These are phyloP conservation scores for Verticillium klebahnii DNA, from an alignment of 2,329 filamentous ascomycete genomes.

Conservation along the genomic window DNA sequence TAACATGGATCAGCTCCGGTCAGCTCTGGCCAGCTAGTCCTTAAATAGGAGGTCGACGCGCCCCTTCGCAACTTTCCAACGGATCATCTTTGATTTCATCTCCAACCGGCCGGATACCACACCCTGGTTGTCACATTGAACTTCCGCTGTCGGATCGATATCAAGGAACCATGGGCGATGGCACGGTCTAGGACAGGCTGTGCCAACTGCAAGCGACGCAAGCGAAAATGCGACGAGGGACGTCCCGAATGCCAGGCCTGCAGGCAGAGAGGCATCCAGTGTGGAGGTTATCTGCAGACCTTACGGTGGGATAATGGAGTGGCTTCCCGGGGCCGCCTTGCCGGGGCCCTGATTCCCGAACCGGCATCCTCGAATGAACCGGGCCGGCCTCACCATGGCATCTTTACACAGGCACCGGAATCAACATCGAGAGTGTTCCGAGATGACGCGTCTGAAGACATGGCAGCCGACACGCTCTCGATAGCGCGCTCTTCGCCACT, in stretches of 20 bases:
- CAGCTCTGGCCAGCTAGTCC: not conserved
- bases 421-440: not conserved
- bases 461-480: not conserved
- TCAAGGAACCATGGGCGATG: slow-evolving; percentile 3
- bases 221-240: slow-evolving; percentile 14
- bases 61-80: not conserved
- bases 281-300: slow-evolving; percentile 10
- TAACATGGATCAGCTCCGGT: not conserved
- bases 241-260: slow-evolving; percentile 12
- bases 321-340: slow-evolving; percentile 10
- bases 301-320: slow-evolving; percentile 13
- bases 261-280: slow-evolving; percentile 6
- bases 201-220: slow-evolving; percentile 12
- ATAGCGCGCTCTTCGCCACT: not conserved
- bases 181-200: slow-evolving; percentile 12
- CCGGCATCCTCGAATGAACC: not conserved
- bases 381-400: not conserved
- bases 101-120: not conserved
- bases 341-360: slow-evolving; percentile 7
- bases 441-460: not conserved
- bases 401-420: not conserved
- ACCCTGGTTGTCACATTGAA: not conserved
- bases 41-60: slow-evolving; percentile 3
- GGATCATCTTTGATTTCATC: not conserved
- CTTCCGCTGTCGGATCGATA: not conserved